phyloP scores from a whole-genome alignment of 345 rosid species.

The Brassica napus region DNA sequence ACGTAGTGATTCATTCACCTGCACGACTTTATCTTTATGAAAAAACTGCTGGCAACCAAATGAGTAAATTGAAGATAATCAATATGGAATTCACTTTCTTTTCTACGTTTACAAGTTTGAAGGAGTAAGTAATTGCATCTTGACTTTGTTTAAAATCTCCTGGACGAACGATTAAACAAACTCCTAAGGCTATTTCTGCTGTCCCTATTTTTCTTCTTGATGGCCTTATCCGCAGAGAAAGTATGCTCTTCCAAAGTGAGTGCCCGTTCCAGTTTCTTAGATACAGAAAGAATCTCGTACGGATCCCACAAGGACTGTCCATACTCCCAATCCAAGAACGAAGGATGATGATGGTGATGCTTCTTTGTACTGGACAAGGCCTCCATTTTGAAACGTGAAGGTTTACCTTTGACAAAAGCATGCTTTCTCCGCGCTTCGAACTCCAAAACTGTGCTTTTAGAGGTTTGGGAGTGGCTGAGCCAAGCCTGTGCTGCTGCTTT shows the following conservation, averaged over 20 bases:
- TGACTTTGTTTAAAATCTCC: constrained; percentile 47
- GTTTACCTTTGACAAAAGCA: constrained; percentile 43
- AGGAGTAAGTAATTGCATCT: constrained; percentile 6
- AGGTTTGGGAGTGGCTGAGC: constrained; percentile 57
- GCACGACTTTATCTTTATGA: not conserved
- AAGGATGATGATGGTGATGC: not conserved
- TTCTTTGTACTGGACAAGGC: constrained; percentile 35
- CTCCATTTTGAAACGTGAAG: constrained; percentile 78
- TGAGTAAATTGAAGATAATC: not conserved
- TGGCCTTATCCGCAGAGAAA: constrained; percentile 24
- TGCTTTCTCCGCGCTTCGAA: constrained; percentile 49
- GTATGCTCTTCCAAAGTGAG: constrained; percentile 44
- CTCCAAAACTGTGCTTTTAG: constrained; percentile 48
- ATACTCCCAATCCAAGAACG: constrained; percentile 61
- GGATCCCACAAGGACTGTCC: constrained; percentile 71
- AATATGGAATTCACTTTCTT: not conserved
- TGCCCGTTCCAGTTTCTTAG: constrained; percentile 62
- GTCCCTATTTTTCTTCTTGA: constrained; percentile 39
- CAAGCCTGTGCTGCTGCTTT: constrained; percentile 93
- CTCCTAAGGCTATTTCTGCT: constrained; percentile 67
- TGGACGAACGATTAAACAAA: constrained; percentile 56
- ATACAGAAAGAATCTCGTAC: constrained; percentile 64
- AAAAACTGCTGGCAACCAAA: not conserved
- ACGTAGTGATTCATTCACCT: not conserved
- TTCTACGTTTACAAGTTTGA: constrained; percentile 10